Percentiles rank a stretch among this genome's conserved stretches.
Evolutionary conservation across 768 basidiomycete species (phyloP).

Genomic region (Amanita molliuscula): DNA sequence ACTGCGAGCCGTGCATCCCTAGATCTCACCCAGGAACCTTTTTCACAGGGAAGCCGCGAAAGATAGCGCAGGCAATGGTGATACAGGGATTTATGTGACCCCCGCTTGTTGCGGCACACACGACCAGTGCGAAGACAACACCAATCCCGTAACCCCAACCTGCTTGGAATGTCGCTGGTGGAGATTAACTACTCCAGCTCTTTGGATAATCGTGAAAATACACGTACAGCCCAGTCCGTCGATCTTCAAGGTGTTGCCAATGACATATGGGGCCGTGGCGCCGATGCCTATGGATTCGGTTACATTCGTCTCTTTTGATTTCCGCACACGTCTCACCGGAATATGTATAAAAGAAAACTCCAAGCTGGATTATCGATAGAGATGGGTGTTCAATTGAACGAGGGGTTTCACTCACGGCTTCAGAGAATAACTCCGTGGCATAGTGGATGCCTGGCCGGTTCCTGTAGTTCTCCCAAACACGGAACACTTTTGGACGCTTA

Average conservation of each 20-base stretch:
- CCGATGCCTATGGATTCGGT: slow-evolving; percentile 33
- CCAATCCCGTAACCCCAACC: slow-evolving; percentile 10
- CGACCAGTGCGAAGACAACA: slow-evolving; percentile 8
- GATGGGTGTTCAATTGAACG: not conserved
- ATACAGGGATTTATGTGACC: slow-evolving; percentile 10
- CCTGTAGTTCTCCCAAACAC: slow-evolving; percentile 39
- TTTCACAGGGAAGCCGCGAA: slow-evolving; percentile 8
- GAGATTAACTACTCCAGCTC: not conserved
- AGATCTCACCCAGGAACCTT: slow-evolving; percentile 8
- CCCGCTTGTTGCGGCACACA: slow-evolving; percentile 7
- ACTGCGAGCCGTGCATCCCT: not conserved
- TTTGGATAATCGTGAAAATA: not conserved
- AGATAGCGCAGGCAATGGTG: slow-evolving; percentile 8
- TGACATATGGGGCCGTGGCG: slow-evolving; percentile 31
- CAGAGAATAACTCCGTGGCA: slow-evolving; percentile 50
- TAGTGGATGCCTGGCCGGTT: slow-evolving; percentile 35
- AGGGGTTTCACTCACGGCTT: slow-evolving; percentile 31
- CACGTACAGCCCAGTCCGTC: slow-evolving; percentile 5
- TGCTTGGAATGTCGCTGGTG: slow-evolving; percentile 6
- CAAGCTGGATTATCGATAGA: slow-evolving; percentile 26
- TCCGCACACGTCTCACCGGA: slow-evolving; percentile 24
- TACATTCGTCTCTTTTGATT: not conserved
- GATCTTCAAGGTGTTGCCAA: slow-evolving; percentile 5
- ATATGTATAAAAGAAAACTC: slow-evolving; percentile 53
- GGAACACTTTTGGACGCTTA: slow-evolving; percentile 27